Conservation (phyloP, 352 stramenopile species). For the Pythium periplocum region DNA sequence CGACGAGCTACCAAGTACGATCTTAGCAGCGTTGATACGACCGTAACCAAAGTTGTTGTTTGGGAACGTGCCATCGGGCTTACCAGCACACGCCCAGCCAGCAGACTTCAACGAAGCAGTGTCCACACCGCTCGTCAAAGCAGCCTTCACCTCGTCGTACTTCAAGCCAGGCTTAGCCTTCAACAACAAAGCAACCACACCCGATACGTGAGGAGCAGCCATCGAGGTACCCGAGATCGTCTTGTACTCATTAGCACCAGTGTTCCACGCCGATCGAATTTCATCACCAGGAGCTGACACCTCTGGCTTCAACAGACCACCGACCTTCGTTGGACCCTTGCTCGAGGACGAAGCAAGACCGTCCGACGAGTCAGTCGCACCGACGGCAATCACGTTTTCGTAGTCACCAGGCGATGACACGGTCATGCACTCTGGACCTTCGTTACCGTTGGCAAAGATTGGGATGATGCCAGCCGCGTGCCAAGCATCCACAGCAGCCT, state of each 20-base stretch:
- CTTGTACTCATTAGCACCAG: background rate
- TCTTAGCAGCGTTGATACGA: too few species aligned
- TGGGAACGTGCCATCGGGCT: slow-evolving; percentile 1
- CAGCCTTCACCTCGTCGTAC: slow-evolving; percentile 1
- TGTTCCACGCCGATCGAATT: slow-evolving; percentile 1
- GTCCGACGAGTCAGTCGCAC: slow-evolving; percentile 9
- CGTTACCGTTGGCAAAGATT: slow-evolving; percentile 22
- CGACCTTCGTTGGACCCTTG: slow-evolving; percentile 9
- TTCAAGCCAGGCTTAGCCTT: slow-evolving; percentile 5
- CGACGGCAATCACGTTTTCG: slow-evolving; percentile 20
- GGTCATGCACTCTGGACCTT: slow-evolving; percentile 10
- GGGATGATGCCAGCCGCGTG: slow-evolving; percentile 17
- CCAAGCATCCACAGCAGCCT: slow-evolving; percentile 16
- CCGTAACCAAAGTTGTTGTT: background rate
- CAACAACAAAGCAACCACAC: slow-evolving; percentile 10
- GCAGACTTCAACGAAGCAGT: background rate
- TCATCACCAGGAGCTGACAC: slow-evolving; percentile 9
- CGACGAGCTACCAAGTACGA: too few species aligned
- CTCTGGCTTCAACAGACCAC: slow-evolving; percentile 13
- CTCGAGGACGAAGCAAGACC: slow-evolving; percentile 7
- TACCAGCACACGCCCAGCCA: background rate
- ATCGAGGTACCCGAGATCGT: slow-evolving; percentile 8
- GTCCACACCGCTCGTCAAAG: background rate
- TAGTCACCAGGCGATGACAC: slow-evolving; percentile 12
- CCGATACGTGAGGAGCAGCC: slow-evolving; percentile 15